Evolutionary conservation across 495 filamentous ascomycete species (phyloP), one percentile per base, ranked within the genome.

Genomic region (Recurvomyces mirabilis): DNA sequence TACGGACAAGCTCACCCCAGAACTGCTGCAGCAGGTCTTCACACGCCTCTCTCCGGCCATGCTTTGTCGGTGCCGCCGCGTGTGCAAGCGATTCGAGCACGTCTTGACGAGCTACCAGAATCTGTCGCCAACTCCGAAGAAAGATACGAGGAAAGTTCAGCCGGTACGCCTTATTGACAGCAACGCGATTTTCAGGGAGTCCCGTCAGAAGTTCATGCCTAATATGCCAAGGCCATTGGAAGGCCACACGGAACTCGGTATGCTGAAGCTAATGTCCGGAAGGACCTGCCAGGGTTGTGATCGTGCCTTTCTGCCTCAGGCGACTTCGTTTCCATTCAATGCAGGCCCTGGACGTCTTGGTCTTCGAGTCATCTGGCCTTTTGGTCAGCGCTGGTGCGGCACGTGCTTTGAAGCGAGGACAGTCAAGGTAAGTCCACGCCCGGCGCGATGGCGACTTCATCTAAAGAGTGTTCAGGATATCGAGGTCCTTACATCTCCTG

Each of bases 321-420:
- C n/a, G n/a, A n/a, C n/a, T n/a, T n/a, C n/a, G n/a, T n/a, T n/a
- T 38, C 57, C 64, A 12, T 77, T 64, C 57, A 68, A 70, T 43
- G 55, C 61, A 34, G 72, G 73, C 10, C 76, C 77, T 13, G 74
- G 72, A 14, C 40, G 58, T 22, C 56, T 70, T 29, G 69, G 69
- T 6, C 65, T 77, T 14, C 65, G 67, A 33, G 57, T 67, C 14
- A 60, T 84, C 18, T 88, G 82, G 79, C 61, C 77, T 0, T 84
- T 86, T 59, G 76, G 65, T 15, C 58, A 74, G 21, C 68, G 73
- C 38, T 61, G 69, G 26, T 88, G 83, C 57, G 77, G 68, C 3
- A 22, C 59, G 15, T 88, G 83, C 59, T 62, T 84, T n/a, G 42
- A 68, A 39, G 50, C 67, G 28, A 65, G 54, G 21, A 72, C 75